Evolutionary conservation across 371 early-diverging fungal genomes (phyloP).

Genomic region (Actinomortierella wolfii): DNA sequence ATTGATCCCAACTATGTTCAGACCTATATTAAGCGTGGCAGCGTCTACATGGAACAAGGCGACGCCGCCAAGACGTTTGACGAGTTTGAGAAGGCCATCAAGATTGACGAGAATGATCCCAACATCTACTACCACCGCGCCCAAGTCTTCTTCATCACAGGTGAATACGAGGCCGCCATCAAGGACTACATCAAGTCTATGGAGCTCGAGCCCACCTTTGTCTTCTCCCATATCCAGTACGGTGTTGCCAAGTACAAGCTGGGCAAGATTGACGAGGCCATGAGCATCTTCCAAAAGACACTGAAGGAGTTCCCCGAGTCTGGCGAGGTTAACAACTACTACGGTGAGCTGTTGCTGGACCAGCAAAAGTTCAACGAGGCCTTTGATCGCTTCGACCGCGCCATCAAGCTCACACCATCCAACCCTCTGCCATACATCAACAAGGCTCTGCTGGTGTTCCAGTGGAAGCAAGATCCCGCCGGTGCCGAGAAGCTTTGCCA

Average conservation of each 20-base stretch:
- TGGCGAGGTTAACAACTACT: constrained; percentile 94
- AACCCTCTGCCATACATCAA: constrained; percentile 95
- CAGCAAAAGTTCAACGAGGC: constrained; percentile 82
- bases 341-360: constrained; percentile 93
- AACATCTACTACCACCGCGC: constrained; percentile 83
- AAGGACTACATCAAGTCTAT: constrained; percentile 86
- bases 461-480: constrained; percentile 75
- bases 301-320: constrained; percentile 78
- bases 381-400: constrained; percentile 76
- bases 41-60: constrained; percentile 85
- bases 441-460: constrained; percentile 91
- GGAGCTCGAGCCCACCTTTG: constrained; percentile 80
- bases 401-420: constrained; percentile 68
- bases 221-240: constrained; percentile 93
- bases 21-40: constrained; percentile 87
- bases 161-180: constrained; percentile 78
- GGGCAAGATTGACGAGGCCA: constrained; percentile 67
- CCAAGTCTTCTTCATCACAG: constrained; percentile 73
- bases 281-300: constrained; percentile 82
- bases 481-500: constrained; percentile 81
- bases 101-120: constrained; percentile 68
- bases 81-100: constrained; percentile 75
- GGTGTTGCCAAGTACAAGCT: constrained; percentile 94
- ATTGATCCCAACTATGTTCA: constrained; percentile 80
- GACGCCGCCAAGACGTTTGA: constrained; percentile 66